phyloP scores from a whole-genome alignment of 2,329 filamentous ascomycete genomes.

The Westerdykella aurantiaca region DNA sequence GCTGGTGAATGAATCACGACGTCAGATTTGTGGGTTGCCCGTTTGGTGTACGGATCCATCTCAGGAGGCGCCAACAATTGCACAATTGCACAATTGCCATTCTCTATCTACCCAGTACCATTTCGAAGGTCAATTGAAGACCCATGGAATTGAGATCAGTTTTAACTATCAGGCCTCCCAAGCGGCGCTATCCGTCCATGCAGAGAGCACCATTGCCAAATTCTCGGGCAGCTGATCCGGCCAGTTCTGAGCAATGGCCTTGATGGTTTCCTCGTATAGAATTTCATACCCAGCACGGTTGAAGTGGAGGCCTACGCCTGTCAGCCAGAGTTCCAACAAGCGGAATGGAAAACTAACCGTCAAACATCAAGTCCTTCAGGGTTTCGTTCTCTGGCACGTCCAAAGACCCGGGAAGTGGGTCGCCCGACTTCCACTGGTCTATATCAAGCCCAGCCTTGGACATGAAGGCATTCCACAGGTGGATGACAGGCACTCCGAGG shows the following conservation, averaged over 20 bases:
- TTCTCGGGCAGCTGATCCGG: constrained; percentile 52
- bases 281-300: constrained; percentile 52
- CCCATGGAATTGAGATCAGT: too few species aligned
- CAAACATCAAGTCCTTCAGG: constrained; percentile 48
- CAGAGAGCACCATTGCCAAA: constrained; percentile 49
- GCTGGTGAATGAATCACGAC: too few species aligned
- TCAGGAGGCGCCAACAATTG: too few species aligned
- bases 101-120: too few species aligned
- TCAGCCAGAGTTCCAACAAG: constrained; percentile 8
- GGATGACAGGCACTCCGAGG: constrained; percentile 58
- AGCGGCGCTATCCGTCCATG: constrained; percentile 43
- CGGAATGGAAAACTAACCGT: constrained; percentile 43
- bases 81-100: too few species aligned
- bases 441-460: constrained; percentile 50
- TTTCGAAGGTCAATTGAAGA: too few species aligned
- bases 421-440: constrained; percentile 35
- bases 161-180: constrained; percentile 22
- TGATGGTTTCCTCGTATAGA: constrained; percentile 50
- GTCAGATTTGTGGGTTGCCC: too few species aligned
- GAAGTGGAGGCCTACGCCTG: constrained; percentile 51
- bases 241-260: constrained; percentile 46
- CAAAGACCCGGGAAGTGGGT: constrained; percentile 52
- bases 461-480: constrained; percentile 78
- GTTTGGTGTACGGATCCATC: too few species aligned
- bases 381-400: constrained; percentile 53